A percentile compares a stretch with the other conserved stretches of the same genome.
These are phyloP conservation scores for Diaporthe australafricana DNA, from an alignment of 2,329 filamentous ascomycete genomes.

Conservation along the genomic window DNA sequence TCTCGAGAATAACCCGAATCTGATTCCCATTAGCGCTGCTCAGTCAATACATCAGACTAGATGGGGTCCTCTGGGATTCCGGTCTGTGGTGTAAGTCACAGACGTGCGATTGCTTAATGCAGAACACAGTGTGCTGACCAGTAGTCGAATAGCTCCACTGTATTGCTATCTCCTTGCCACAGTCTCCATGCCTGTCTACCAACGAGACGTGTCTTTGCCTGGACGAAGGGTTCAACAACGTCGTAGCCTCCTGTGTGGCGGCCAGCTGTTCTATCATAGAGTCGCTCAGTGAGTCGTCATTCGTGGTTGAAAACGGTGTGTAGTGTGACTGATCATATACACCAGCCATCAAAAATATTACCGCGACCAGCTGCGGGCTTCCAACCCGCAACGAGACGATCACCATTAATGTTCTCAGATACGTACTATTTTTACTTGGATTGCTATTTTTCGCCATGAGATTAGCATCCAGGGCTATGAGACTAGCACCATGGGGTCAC, in stretches of 20 bases:
- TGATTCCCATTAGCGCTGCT: background rate
- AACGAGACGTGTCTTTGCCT: slow-evolving; percentile 27
- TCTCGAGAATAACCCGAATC: background rate
- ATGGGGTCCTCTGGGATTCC: background rate
- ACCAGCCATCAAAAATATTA: slow-evolving; percentile 15
- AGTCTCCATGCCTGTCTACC: slow-evolving; percentile 7
- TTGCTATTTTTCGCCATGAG: slow-evolving; percentile 35
- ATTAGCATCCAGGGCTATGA: background rate
- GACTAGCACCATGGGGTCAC: slow-evolving; percentile 11
- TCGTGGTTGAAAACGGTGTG: too few species aligned
- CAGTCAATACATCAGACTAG: background rate
- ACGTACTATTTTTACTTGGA: slow-evolving; percentile 47
- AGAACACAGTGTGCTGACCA: background rate
- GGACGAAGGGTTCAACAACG: background rate
- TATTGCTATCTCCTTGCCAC: background rate
- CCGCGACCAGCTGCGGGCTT: slow-evolving; percentile 6
- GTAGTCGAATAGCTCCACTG: background rate
- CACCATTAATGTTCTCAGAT: background rate
- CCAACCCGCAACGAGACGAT: background rate
- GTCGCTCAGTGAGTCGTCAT: background rate
- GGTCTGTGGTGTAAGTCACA: background rate
- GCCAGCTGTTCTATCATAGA: slow-evolving; percentile 16
- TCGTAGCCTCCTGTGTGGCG: slow-evolving; percentile 2
- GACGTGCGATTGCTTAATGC: background rate
- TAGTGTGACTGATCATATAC: background rate